phyloP scores from a whole-genome alignment of 2,329 filamentous ascomycete species.

The Nannizzia gypsea region DNA sequence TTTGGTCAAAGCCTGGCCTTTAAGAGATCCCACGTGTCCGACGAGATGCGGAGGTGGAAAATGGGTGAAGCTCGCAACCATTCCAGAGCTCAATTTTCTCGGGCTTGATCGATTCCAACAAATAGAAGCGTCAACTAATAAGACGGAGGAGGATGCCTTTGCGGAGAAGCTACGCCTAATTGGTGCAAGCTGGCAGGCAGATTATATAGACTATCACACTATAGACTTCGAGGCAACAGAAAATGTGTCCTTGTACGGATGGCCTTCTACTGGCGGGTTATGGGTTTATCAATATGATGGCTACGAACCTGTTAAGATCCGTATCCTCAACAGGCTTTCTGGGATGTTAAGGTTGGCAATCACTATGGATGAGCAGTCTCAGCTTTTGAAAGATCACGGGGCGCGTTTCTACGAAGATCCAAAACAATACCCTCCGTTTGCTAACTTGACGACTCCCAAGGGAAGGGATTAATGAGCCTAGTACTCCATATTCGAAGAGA shows the following conservation, averaged over 20 bases:
- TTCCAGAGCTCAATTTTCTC: neutral
- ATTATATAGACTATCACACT: neutral
- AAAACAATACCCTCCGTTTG: neutral
- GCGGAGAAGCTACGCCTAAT: neutral
- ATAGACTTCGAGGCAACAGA: neutral
- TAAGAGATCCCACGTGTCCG: neutral
- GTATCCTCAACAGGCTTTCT: neutral
- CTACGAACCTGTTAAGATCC: neutral
- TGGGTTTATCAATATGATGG: neutral
- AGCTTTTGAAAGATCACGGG: neutral
- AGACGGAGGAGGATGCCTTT: neutral
- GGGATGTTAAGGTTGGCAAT: neutral
- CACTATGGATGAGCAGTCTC: neutral
- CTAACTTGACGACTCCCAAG: neutral
- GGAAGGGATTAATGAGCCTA: neutral
- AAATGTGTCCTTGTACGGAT: neutral
- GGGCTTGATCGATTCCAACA: neutral
- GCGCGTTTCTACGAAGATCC: neutral
- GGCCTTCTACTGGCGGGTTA: neutral
- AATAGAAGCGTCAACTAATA: neutral
- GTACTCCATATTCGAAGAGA: too few relatives aligned
- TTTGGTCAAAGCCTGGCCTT: neutral
- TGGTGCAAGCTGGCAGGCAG: neutral
- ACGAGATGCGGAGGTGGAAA: neutral
- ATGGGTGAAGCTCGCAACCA: neutral